Percentiles rank a stretch among this genome's conserved stretches.
Evolutionary conservation across 2,329 filamentous ascomycete species (phyloP).

Genomic region (Ceratocystis alfenasii): DNA sequence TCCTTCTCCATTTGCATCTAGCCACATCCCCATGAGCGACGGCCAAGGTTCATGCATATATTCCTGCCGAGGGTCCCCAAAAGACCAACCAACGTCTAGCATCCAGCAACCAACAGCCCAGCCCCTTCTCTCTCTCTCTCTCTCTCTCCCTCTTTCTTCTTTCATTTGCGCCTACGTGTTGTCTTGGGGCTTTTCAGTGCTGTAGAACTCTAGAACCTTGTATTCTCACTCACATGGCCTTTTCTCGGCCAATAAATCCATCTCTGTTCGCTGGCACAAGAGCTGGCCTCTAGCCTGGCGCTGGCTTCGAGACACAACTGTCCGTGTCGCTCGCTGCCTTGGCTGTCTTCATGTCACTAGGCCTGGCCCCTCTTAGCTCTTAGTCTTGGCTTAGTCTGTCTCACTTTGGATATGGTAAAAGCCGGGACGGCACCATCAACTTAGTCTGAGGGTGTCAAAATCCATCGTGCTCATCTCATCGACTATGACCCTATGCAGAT

Average conservation of each 20-base stretch:
- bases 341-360: neutral
- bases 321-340: neutral
- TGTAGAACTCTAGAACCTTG: neutral
- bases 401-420: neutral
- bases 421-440: neutral
- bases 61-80: neutral
- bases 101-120: neutral
- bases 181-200: neutral
- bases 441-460: conserved; percentile 3
- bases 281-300: neutral
- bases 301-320: neutral
- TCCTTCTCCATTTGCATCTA: neutral
- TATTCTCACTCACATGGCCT: conserved; percentile 4
- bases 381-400: neutral
- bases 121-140: neutral
- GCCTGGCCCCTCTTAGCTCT: neutral
- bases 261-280: neutral
- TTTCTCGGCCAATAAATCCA: conserved; percentile 12
- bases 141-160: neutral
- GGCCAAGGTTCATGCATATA: conserved; percentile 10
- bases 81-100: neutral
- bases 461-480: neutral
- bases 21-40: neutral
- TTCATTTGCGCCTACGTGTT: neutral
- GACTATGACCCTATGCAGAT: neutral